Base-by-base conservation (phyloP, 805 yeast species). In the Blastobotrys terrestris region DNA sequence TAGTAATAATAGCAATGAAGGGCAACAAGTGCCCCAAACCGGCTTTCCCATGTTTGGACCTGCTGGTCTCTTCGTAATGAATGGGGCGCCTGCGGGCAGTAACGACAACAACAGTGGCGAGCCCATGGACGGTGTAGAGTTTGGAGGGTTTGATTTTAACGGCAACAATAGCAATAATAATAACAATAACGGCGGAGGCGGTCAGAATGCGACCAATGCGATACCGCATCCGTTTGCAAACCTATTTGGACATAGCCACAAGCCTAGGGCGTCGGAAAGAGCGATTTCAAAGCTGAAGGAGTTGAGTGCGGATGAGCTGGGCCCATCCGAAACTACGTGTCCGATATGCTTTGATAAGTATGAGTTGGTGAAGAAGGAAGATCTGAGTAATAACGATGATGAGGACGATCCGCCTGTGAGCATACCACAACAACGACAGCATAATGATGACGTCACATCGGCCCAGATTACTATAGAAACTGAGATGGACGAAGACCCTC, bases 341-440 rank as follows among this genome's bases (percentile, higher is more conserved):
- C 58, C 77, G 4, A 77, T 76, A 43, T 76, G 80, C 58, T 73
- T 72, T 56, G 80, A 76, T 21, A 57, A 58, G 6, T 72, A 59
- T 50, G 62, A 53, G 31, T 52, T 44, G 35, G 19, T 21, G 3
- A 19, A 22, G 26, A 15, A 15, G 15, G 44, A 19, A 13, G 16
- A 21, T 6, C 6, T 39, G n/a, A 40, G 14, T 7, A 51, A 44
- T 20, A 43, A 21, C 19, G 42, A 50, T 20, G 15, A 16, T n/a
- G 51, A 46, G 6, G 55, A 49, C 11, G 49, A 31, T 21, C 40
- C 40, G 11, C 39, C 22, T 7, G 7, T 31, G 18, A 40, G 15
- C 2, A 40, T 31, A 39, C 19, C 48, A 52, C 14, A 56, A 63
- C 51, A 61, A 60, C 54, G n/a, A n/a, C n/a, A 26, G 11, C 35